Base-by-base conservation (phyloP, 1,139 yeast genomes). In the Geotrichum armillariae region DNA sequence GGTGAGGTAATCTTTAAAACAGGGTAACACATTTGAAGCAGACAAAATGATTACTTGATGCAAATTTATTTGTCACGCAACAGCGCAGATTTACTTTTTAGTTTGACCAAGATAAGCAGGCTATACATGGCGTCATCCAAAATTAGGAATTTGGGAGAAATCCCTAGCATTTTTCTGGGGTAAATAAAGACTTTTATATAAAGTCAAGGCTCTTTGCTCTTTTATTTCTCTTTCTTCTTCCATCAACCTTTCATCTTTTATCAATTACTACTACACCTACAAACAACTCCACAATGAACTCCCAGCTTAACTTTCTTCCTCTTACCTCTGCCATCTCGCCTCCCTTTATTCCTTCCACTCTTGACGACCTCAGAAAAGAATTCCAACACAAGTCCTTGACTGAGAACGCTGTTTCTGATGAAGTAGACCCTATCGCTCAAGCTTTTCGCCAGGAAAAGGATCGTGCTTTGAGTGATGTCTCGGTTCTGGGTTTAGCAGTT, bases 301-400 rank as follows among this genome's bases (percentile, higher is more conserved):
- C 20, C 8, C 4, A 36, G 23, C 23, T 31, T 9, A 22, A 23
- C 29, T 47, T 47, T 27, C 39, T 47, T n/a, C 35, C 47, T 5
- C 34, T 47, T 25, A 47, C 51, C n/a, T 17, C 47, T n/a, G 32
- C 46, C 21, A 27, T 47, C 22, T 47, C 51, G 9, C 42, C 46
- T 25, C 44, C 51, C 18, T 47, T 47, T 17, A 32, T 47, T 18
- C 51, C 51, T 11, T 17, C 36, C 27, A 18, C 39, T 7, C 18
- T 39, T 12, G 39, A 29, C 35, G 18, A 17, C 23, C 37, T 45
- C 22, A 27, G 47, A 27, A 39, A 45, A 18, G 42, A 37, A 12
- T 38, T 37, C 43, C 37, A 20, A 21, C 2, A 29, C 5, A 16
- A 39, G 34, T 20, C 34, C 12, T 5, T 20, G 22, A 27, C 37